phyloP scores from a whole-genome alignment of 352 stramenopile genomes.

The Phytophthora cactorum region DNA sequence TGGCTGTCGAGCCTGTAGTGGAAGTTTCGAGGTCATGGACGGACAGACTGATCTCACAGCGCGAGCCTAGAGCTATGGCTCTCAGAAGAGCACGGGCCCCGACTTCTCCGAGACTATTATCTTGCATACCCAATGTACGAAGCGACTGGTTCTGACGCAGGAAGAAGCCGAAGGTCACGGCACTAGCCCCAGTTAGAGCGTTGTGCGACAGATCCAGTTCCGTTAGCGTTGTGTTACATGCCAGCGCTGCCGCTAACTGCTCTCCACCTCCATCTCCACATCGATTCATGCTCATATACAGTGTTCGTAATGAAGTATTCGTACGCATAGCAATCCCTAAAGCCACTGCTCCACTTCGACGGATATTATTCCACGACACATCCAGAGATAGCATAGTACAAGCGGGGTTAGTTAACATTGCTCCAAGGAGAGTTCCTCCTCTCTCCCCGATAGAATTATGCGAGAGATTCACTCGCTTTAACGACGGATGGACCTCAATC shows the following conservation, averaged over 20 bases:
- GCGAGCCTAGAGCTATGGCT: conserved; percentile 53
- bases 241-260: conserved; percentile 59
- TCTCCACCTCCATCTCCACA: conserved; percentile 70
- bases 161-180: conserved; percentile 68
- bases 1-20: conserved; percentile 22
- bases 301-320: conserved; percentile 48
- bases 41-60: conserved; percentile 63
- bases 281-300: conserved; percentile 77
- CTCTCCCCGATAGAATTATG: conserved; percentile 70
- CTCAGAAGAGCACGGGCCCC: conserved; percentile 61
- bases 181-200: conserved; percentile 55
- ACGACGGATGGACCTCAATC: conserved; percentile 57
- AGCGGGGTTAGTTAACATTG: conserved; percentile 60
- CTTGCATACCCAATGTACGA: conserved; percentile 47
- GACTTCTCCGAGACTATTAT: conserved; percentile 64
- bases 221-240: conserved; percentile 49
- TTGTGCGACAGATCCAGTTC: conserved; percentile 71
- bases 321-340: conserved; percentile 62
- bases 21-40: conserved; percentile 55
- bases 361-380: conserved; percentile 79
- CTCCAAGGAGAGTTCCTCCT: conserved; percentile 57
- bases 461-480: conserved; percentile 65
- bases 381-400: conserved; percentile 62
- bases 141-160: conserved; percentile 54
- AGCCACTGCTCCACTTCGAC: conserved; percentile 51